These are phyloP conservation scores for Microascus cirrosus DNA, from an alignment of 2,329 filamentous ascomycete genomes.

Conservation along the genomic window DNA sequence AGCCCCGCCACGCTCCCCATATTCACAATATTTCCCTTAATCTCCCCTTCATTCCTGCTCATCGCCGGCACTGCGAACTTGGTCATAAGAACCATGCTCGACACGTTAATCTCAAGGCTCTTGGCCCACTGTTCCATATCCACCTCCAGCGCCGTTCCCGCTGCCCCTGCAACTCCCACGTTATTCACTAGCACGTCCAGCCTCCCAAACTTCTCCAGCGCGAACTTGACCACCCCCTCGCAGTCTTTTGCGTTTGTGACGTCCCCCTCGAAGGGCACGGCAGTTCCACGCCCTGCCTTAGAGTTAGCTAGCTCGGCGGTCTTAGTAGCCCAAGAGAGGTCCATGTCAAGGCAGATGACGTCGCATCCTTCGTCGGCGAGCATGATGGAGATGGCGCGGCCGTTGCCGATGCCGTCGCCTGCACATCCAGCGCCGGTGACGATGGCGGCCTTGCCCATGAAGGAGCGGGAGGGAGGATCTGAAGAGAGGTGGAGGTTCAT, in stretches of 20 bases:
- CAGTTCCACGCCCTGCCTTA: conserved; percentile 23
- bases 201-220: conserved; percentile 37
- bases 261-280: conserved; percentile 34
- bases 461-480: conserved; percentile 13
- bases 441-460: conserved; percentile 32
- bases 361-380: conserved; percentile 46
- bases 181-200: conserved; percentile 56
- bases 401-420: conserved; percentile 49
- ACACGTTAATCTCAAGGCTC: conserved; percentile 50
- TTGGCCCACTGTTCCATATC: conserved; percentile 47
- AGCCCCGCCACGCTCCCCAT: conserved; percentile 50
- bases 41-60: conserved; percentile 35
- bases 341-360: conserved; percentile 47
- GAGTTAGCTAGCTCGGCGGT: conserved; percentile 41
- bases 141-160: conserved; percentile 48
- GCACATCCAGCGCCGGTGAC: conserved; percentile 48
- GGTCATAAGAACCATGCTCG: conserved; percentile 53
- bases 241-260: conserved; percentile 45
- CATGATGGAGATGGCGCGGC: conserved; percentile 44
- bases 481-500: conserved; percentile 1
- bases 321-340: conserved; percentile 33
- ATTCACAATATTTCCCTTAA: conserved; percentile 45
- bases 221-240: conserved; percentile 23
- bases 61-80: conserved; percentile 52
- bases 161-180: conserved; percentile 48